Conservation (phyloP, 2,329 filamentous ascomycete species). For the Apiospora hydei region DNA sequence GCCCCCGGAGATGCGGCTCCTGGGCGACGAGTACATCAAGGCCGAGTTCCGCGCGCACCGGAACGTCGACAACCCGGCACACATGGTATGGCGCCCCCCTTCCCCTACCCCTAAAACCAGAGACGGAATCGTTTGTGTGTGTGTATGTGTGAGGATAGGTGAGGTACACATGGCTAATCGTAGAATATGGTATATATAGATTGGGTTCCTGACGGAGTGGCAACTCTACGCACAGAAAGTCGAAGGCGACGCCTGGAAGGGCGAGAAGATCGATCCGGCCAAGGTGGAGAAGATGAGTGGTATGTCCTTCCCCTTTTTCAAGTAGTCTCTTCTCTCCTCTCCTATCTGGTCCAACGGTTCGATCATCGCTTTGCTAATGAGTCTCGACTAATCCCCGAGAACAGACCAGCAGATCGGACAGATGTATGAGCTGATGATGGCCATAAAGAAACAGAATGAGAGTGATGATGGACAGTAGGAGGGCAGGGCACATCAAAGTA, state of each 20-base stretch:
- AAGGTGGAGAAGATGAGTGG: slow-evolving; percentile 96
- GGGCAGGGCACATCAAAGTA: neutral
- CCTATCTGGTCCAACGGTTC: slow-evolving; percentile 1
- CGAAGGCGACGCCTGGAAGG: slow-evolving; percentile 86
- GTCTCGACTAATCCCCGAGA: neutral
- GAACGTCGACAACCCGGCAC: slow-evolving; percentile 86
- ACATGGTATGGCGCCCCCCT: too few relatives aligned
- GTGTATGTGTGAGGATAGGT: too few relatives aligned
- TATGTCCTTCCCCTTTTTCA: slow-evolving; percentile 50
- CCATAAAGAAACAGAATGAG: slow-evolving; percentile 25
- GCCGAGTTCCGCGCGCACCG: slow-evolving; percentile 87
- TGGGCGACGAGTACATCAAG: slow-evolving; percentile 94
- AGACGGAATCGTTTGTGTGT: too few relatives aligned
- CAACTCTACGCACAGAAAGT: slow-evolving; percentile 93
- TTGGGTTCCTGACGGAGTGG: slow-evolving; percentile 97
- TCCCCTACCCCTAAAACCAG: too few relatives aligned
- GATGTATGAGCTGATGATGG: slow-evolving; percentile 76
- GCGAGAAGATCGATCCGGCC: slow-evolving; percentile 79
- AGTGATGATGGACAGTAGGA: slow-evolving; percentile 18
- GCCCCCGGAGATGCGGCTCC: slow-evolving; percentile 74
- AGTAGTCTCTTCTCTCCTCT: neutral
- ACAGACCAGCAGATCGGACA: slow-evolving; percentile 92
- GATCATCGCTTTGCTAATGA: neutral
- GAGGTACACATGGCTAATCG: too few relatives aligned
- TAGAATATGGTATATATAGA: too few relatives aligned